Evolutionary conservation across 345 rosid genomes (phyloP).

Genomic region (Rhodamnia rubescens): DNA sequence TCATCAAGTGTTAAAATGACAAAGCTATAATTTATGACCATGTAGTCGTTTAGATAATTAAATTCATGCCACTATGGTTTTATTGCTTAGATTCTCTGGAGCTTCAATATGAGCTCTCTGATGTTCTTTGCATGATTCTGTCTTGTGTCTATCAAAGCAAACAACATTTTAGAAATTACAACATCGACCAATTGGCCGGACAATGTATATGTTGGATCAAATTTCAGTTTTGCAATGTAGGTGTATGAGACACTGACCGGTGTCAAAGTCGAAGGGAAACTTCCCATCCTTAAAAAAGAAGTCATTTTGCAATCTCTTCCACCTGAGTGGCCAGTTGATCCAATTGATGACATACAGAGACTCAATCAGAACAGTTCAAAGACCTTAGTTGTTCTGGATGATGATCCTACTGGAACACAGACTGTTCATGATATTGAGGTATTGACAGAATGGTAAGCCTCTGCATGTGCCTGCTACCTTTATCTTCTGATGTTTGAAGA

Average conservation of each 20-base stretch:
- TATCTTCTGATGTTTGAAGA: neutral
- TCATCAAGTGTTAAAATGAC: neutral
- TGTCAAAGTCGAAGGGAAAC: slow-evolving; percentile 74
- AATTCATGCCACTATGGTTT: neutral
- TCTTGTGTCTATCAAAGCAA: neutral
- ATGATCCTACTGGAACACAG: slow-evolving; percentile 98
- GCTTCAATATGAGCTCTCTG: neutral
- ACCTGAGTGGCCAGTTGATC: slow-evolving; percentile 77
- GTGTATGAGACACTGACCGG: slow-evolving; percentile 83
- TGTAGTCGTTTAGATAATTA: neutral
- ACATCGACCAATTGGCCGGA: neutral
- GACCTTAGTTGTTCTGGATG: slow-evolving; percentile 88
- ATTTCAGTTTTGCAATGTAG: slow-evolving; percentile 15
- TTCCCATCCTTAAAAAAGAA: slow-evolving; percentile 60
- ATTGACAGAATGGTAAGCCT: slow-evolving; percentile 84
- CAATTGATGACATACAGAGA: slow-evolving; percentile 45
- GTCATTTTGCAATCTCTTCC: slow-evolving; percentile 63
- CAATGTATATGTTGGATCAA: neutral
- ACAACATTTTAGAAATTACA: neutral
- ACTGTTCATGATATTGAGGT: slow-evolving; percentile 97
- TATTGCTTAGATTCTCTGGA: neutral
- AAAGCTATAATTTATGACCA: neutral
- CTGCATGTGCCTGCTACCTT: neutral
- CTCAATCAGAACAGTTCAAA: slow-evolving; percentile 53
- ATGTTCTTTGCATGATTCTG: neutral